Base-by-base conservation (phyloP, 768 basidiomycete genomes). In the Vararia minispora region DNA sequence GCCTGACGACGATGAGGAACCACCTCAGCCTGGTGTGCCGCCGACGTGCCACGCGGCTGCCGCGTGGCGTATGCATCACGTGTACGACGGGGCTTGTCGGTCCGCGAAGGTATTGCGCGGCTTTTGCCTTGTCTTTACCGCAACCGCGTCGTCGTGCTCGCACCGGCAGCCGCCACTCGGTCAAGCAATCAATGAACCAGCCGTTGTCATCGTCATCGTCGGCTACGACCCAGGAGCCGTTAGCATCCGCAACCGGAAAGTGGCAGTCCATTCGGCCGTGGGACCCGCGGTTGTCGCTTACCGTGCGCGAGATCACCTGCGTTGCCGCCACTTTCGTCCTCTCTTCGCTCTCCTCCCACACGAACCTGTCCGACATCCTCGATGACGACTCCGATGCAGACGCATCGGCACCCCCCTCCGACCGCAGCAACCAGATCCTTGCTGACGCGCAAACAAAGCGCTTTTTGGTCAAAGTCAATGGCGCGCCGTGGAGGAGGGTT, bases 241-340 rank as follows among this genome's bases (percentile, higher is more conserved):
- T n/a, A n/a, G n/a, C n/a, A 21, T 17, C 42, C 29, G 30, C 35
- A 0, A 58, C n/a, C n/a, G n/a, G n/a, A n/a, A 47, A 62, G 35
- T 88, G 85, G 85, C 76, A 75, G 42, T 62, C 79, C 9, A 76
- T 88, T 47, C 71, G 83, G 11, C 86, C 84, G 6, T 87, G 82
- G 78, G 65, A 70, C 4, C 77, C 79, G 26, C 75, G 74, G 23
- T 63, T 88, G n/a, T 68, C 73, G 1, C 71, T 89, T 11, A 60
- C 69, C 10, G 79, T 87, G 28, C 70, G 74, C 29, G 86, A 89
- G 63, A 77, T 89, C 35, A 85, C 87, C 17, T 88, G 86, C 0
- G 86, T 88, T 29, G 87, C 86, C 1, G 83, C 74, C 7, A 87
- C 84, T 0, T 87, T 89, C 52, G 69, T 80, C 43, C 68, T 89